Base-by-base conservation (phyloP, 2,329 filamentous ascomycete species). In the Verticillium albo-atrum region DNA sequence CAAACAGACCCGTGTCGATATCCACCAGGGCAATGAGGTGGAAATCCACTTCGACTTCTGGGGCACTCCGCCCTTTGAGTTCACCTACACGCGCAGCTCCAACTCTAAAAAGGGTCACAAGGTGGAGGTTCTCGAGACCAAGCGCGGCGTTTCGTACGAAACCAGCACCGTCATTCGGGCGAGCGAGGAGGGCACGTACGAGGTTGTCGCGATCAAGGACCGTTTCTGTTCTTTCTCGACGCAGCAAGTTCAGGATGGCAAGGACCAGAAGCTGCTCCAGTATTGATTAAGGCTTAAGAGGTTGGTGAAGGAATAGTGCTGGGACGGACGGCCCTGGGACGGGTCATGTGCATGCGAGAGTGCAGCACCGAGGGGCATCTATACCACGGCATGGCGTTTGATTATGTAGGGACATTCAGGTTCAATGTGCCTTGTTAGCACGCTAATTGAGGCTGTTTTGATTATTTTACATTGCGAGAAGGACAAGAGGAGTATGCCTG, bases 201-300 rank as follows among this genome's bases (percentile, higher is more conserved):
- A 99, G 77, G 94, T 99, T 20, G 91, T 98, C 30, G 89, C 91
- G 12, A 97, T 99, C 75, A 96, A 96, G 80, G 95, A 99, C 75
- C 87, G 87, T 69, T 96, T 86, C 77, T 99, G 95, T 72, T 88
- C 91, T 27, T 97, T 96, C 74, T 91, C 91, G 53, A 94, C 88
- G 62, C 83, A 88, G 69, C 83, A 85, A 64, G 75, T 81, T 42
- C 76, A 77, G 53, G 79, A 79, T 56, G 82, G 78, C 61, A 79
- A 76, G 64, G 77, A 79, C 53, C 68, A 76, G 69, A 72, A 80
- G 70, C 60, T 64, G 35, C 55, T 64, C 27, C 42, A 63, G 42
- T 59, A 62, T 55, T 51, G 42, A 47, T 32, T 20, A 61, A 20
- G 25, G 42, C 10, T 47, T 37, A 57, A 57, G n/a, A n/a, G n/a